Evolutionary conservation across 1,284 basidiomycete genomes (phyloP).

Genomic region (Paramarasmius palmivorus): DNA sequence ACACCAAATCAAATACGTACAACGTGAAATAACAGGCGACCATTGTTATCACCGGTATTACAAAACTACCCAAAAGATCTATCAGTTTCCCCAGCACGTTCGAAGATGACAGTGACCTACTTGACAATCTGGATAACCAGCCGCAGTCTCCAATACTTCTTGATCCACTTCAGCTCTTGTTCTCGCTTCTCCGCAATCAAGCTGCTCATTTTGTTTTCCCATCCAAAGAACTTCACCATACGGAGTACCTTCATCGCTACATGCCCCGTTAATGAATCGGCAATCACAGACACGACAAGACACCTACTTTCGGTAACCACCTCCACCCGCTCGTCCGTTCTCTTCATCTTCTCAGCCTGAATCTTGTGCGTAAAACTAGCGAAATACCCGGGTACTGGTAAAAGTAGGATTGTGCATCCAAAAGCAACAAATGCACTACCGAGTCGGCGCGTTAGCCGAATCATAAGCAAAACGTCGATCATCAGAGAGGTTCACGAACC

Average conservation of each 20-base stretch:
- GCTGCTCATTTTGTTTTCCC: conserved; percentile 60
- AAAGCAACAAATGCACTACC: conserved; percentile 53
- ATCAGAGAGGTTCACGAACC: conserved; percentile 13
- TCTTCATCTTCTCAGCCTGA: conserved; percentile 29
- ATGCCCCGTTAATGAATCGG: background rate
- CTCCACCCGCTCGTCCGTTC: conserved; percentile 34
- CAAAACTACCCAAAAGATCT: conserved; percentile 37
- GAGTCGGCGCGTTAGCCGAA: too few relatives aligned
- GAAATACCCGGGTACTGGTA: conserved; percentile 49
- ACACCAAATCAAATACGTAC: conserved; percentile 20
- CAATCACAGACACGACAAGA: conserved; percentile 10
- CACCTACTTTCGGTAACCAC: conserved; percentile 42
- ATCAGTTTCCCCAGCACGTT: conserved; percentile 11
- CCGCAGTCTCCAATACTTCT: conserved; percentile 41
- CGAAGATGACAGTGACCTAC: conserved; percentile 32
- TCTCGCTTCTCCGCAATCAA: conserved; percentile 53
- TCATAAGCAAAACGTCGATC: too few relatives aligned
- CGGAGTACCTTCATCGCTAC: conserved; percentile 49
- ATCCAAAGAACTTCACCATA: conserved; percentile 74
- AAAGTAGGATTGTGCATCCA: conserved; percentile 42
- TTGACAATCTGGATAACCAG: conserved; percentile 42
- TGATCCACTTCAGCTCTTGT: conserved; percentile 51
- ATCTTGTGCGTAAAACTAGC: conserved; percentile 29
- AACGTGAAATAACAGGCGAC: conserved; percentile 65
- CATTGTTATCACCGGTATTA: conserved; percentile 70